Base-by-base conservation (phyloP, 2,329 filamentous ascomycete species). In the Curvularia sp. region DNA sequence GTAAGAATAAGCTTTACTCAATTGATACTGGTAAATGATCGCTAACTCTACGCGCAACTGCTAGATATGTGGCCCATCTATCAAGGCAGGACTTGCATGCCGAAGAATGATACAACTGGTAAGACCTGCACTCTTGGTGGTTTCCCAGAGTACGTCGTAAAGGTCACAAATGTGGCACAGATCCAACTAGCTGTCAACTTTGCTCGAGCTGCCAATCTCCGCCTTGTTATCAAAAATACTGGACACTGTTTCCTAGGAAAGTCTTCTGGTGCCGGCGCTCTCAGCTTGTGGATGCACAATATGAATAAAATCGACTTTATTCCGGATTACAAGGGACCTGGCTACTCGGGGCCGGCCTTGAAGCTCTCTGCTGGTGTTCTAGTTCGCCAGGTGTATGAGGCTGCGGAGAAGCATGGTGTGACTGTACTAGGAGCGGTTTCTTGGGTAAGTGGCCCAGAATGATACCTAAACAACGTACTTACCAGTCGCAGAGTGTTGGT, bases 401-500 rank as follows among this genome's bases (percentile, higher is more conserved):
- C 64, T 12, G 71, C 69, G 1, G 63, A 65, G 30, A 62, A 63
- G 12, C 53, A 68, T 22, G 67, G 65, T 10, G 58, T 72, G 2
- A 60, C 68, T 15, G 70, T 66, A 1, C 57, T 73, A 6, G 70
- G 60, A 30, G 67, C 68, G 1, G 62, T 67, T 53, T 65, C 67
- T 38, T 64, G 66, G 58, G 56, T 58, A 41, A 43, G 51, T 28
- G n/a, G 4, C 13, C 22, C 38, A 8, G 3, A 3, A 12, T 10
- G n/a, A 13, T 5, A 18, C n/a, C 13, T n/a, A 26, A 20, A 46
- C 2, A 31, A 18, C 26, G n/a, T 18, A 28, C 26, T 31, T 30
- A 46, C 2, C 28, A 6, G 15, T 30, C 20, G 5, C 39, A 72
- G 60, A 82, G 78, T 4, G 83, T 86, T 7, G 84, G 84, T 13